Conservation (phyloP, 176 grass and related monocot genomes). For the Eleusine indica region DNA sequence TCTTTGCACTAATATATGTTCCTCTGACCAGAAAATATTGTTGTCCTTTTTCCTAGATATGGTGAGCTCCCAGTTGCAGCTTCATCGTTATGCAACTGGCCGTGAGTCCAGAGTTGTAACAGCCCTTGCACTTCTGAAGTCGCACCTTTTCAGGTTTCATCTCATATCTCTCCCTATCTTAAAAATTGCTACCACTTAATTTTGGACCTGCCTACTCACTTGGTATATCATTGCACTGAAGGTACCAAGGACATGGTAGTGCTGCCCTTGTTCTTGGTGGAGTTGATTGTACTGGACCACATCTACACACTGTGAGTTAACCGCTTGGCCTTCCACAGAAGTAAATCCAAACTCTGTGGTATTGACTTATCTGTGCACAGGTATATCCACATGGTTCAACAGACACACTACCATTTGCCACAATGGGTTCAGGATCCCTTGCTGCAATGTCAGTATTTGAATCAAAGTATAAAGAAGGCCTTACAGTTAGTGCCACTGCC, state of each 20-base stretch:
- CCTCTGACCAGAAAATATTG: too few species aligned
- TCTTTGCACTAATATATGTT: too few species aligned
- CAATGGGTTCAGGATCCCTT: slow-evolving; percentile 71
- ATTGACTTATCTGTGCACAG: slow-evolving; percentile 16
- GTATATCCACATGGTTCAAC: slow-evolving; percentile 75
- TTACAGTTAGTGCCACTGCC: slow-evolving; percentile 48
- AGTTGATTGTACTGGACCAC: slow-evolving; percentile 75
- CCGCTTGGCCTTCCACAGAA: too few species aligned
- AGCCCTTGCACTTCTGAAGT: slow-evolving; percentile 83
- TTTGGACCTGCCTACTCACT: too few species aligned
- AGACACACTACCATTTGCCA: slow-evolving; percentile 76
- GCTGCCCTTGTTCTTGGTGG: slow-evolving; percentile 86
- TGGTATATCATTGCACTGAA: slow-evolving; percentile 12
- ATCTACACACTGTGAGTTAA: slow-evolving; percentile 79
- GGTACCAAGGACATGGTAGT: slow-evolving; percentile 78
- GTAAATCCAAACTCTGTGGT: background rate
- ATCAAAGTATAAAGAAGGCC: slow-evolving; percentile 66
- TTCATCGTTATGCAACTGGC: slow-evolving; percentile 92
- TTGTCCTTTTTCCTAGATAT: slow-evolving; percentile 55
- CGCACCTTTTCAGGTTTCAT: slow-evolving; percentile 79
- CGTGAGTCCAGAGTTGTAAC: slow-evolving; percentile 94
- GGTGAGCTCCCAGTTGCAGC: slow-evolving; percentile 91
- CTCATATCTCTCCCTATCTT: too few species aligned
- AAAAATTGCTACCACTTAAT: background rate
- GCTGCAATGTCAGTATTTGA: slow-evolving; percentile 75